Evolutionary conservation across 1,139 yeast genomes (phyloP), one percentile per base, ranked within the genome.

Genomic region (Zygoascus hellenicus): DNA sequence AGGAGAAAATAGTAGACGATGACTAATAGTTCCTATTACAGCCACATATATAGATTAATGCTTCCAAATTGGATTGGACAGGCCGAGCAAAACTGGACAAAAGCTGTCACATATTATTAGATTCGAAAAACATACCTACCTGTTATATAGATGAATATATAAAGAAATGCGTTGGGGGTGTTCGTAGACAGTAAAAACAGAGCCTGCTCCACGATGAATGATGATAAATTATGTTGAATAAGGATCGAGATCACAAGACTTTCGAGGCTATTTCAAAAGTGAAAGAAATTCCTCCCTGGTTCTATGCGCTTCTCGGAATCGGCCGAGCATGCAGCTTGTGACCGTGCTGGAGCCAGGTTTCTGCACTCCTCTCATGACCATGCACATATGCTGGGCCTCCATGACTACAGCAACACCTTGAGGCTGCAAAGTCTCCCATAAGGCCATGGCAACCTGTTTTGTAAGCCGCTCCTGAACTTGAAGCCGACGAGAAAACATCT

Each of bases 351-450:
- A 84, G 1, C 97, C 97, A 0, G 96, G 81, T 68, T 92, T 94
- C 65, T 92, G 97, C 19, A 92, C 89, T 44, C 99, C 99, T 63
- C 99, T 79, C 66, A 95, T 88, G 30, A 90, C 97, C 99, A 92
- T 92, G 67, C 99, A 92, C 98, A 94, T 92, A 64, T 92, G 99
- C 9, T 94, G 80, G 26, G 97, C 97, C 67, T 92, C 98, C 62
- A 92, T 89, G 19, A 92, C 97, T 36, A 92, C 98, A 0, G 97
- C 98, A 11, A 92, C 98, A 48, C 98, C 98, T 59, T 92, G 77
- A 14, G 99, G 98, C 62, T 84, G 83, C 59, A 92, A 73, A 52
- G 90, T 86, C 61, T 89, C 97, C 66, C 84, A 81, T 45, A 92
- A 68, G 0, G 98, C 97, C 86, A 89, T 87, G 37, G 98, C 97